Evolutionary conservation across 352 stramenopile species (phyloP), one percentile per base, ranked within the genome.

Genomic region (Phytophthora macrochlamydospora): DNA sequence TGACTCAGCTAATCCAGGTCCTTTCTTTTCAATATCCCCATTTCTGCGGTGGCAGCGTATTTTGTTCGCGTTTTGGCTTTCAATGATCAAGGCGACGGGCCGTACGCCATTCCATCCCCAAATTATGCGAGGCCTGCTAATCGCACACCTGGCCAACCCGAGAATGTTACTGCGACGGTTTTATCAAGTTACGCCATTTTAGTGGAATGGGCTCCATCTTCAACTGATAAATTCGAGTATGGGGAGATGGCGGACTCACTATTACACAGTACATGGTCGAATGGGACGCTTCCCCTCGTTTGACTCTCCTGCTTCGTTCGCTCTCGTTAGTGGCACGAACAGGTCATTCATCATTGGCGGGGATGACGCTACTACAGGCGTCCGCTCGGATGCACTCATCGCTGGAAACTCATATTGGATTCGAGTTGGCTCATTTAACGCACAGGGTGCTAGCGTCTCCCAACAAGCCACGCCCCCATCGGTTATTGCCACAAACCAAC

Each of bases 231-330:
- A 56, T 69, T 84, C 4, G 91, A 89, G 14, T 99, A 94, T 67
- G 92, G 94, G 95, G 95, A 3, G 79, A 98, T 67, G 96, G 95
- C 6, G 97, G 97, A 6, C 80, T 94, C 18, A 72, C 89, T 5
- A 97, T 99, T 44, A 96, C 94, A 29, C 86, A 98, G 52, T 99
- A 99, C 75, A 90, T 98, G 71, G 78, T 99, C 18, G 96, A 99
- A 63, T 99, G 96, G 97, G 94, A 98, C 67, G 87, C 57, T 35
- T 94, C 87, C 40, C 59, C 65, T 76, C 88, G 9, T 98, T 98
- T 72, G 90, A 97, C 53, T 97, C 92, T 1, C 94, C 95, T 2
- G 81, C 92, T 49, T 73, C 79, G 7, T 95, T 81, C 52, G 85
- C 73, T 0, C 56, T 95, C 14, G 83, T 94, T 2, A 66, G 65